phyloP scores from a whole-genome alignment of 148 eudicot species.

The Rhododendron henanense region DNA sequence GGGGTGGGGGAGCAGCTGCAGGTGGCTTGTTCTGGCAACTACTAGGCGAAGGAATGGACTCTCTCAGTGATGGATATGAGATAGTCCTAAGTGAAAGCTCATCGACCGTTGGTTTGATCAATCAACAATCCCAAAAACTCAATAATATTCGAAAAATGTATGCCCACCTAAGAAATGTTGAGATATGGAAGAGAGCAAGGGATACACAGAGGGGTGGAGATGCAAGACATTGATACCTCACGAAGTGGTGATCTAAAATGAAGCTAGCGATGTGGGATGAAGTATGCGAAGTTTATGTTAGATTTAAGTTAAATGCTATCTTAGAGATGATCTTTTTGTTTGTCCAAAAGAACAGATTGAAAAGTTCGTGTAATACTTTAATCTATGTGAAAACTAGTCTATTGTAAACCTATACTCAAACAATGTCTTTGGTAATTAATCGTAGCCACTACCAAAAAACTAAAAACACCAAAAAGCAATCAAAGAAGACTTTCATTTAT shows the following conservation, averaged over 20 bases:
- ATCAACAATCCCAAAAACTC: slow-evolving; percentile 36
- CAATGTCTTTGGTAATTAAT: background rate
- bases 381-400: background rate
- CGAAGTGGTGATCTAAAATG: background rate
- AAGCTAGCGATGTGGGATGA: background rate
- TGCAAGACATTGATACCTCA: background rate
- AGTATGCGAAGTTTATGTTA: background rate
- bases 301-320: background rate
- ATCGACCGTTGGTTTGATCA: slow-evolving; percentile 32
- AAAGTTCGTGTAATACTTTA: background rate
- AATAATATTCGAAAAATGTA: slow-evolving; percentile 20
- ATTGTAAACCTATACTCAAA: background rate
- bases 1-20: slow-evolving; percentile 42
- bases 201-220: slow-evolving; percentile 1
- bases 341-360: background rate
- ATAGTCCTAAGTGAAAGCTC: slow-evolving; percentile 34
- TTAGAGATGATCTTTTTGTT: background rate
- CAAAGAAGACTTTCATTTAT: background rate
- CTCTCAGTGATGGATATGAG: slow-evolving; percentile 53
- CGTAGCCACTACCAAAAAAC: background rate
- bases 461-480: background rate
- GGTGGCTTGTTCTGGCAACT: slow-evolving; percentile 82
- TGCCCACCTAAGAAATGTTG: slow-evolving; percentile 12
- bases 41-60: slow-evolving; percentile 42
- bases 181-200: slow-evolving; percentile 19